These are phyloP conservation scores for Diaporthe sp. DNA, from an alignment of 2,329 filamentous ascomycete species.

Conservation along the genomic window DNA sequence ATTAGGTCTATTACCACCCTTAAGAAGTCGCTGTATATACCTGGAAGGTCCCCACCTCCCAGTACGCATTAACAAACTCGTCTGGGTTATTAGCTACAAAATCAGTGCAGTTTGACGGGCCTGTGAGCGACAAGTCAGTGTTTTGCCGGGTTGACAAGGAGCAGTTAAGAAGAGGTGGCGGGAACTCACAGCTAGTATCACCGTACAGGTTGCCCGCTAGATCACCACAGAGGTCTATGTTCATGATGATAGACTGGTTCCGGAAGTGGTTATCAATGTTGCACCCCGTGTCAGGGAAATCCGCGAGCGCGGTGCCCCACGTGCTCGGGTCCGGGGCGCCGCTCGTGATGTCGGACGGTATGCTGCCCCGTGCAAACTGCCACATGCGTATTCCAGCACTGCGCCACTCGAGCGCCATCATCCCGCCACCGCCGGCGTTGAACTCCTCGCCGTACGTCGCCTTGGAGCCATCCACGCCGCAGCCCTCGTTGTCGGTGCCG, in stretches of 20 bases:
- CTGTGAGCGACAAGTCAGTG: constrained; percentile 41
- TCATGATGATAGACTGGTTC: constrained; percentile 74
- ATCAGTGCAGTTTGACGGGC: constrained; percentile 65
- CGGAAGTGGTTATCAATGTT: constrained; percentile 68
- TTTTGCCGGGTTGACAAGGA: too few species aligned
- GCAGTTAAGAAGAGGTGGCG: neutral
- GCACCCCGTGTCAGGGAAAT: constrained; percentile 73
- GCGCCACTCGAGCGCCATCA: constrained; percentile 72
- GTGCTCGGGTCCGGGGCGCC: constrained; percentile 66
- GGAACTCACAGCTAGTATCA: constrained; percentile 54
- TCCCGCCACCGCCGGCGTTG: constrained; percentile 65
- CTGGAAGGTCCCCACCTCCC: constrained; percentile 71
- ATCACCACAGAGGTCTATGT: constrained; percentile 73
- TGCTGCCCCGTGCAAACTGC: constrained; percentile 62
- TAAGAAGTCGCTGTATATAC: constrained; percentile 59
- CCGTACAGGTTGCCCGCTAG: constrained; percentile 55
- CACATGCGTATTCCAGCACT: constrained; percentile 70
- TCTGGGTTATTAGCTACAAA: constrained; percentile 67
- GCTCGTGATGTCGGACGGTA: constrained; percentile 63
- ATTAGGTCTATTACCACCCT: neutral
- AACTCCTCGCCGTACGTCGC: constrained; percentile 61
- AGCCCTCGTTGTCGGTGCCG: constrained; percentile 66
- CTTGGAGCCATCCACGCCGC: constrained; percentile 58
- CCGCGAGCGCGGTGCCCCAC: constrained; percentile 72
- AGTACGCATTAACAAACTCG: constrained; percentile 69